These are phyloP conservation scores for Penicillium riverlandense DNA, from an alignment of 495 filamentous ascomycete species.

Conservation along the genomic window DNA sequence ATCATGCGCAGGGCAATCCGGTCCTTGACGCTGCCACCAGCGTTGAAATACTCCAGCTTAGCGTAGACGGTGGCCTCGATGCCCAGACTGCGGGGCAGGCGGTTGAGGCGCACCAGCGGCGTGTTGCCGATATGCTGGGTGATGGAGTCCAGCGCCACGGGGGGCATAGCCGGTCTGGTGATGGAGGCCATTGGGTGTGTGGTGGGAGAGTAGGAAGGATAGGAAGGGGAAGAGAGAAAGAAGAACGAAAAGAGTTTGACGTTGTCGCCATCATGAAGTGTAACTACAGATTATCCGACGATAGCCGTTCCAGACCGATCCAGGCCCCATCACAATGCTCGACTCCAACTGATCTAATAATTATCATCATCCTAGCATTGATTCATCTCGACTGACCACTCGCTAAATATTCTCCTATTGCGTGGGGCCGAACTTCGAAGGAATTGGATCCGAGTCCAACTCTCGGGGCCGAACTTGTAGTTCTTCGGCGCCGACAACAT, in stretches of 20 bases:
- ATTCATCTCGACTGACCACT: no score
- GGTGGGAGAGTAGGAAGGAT: conserved; percentile 9
- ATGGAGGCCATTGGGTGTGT: conserved; percentile 39
- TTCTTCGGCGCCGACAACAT: no score
- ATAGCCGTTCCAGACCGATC: conserved; percentile 10
- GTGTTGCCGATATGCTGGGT: conserved; percentile 85
- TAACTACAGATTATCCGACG: conserved; percentile 10
- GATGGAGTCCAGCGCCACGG: conserved; percentile 51
- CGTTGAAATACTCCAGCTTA: conserved; percentile 95
- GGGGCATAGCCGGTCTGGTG: conserved; percentile 43
- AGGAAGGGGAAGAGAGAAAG: neutral
- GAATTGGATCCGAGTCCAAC: no score
- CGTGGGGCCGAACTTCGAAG: no score
- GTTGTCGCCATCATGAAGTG: conserved; percentile 6
- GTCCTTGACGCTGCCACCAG: conserved; percentile 96
- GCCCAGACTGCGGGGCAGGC: conserved; percentile 79
- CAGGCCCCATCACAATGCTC: no score
- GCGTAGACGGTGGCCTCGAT: conserved; percentile 89
- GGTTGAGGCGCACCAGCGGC: conserved; percentile 86
- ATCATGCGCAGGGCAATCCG: conserved; percentile 97
- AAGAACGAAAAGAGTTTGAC: conserved; percentile 1
- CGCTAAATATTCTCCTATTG: no score
- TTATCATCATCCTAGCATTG: no score
- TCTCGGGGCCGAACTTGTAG: no score
- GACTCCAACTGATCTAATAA: no score